A percentile compares a stretch with the other conserved stretches of the same genome.
phyloP scores from a whole-genome alignment of 75 land plant species.

The Larix kaempferi region DNA sequence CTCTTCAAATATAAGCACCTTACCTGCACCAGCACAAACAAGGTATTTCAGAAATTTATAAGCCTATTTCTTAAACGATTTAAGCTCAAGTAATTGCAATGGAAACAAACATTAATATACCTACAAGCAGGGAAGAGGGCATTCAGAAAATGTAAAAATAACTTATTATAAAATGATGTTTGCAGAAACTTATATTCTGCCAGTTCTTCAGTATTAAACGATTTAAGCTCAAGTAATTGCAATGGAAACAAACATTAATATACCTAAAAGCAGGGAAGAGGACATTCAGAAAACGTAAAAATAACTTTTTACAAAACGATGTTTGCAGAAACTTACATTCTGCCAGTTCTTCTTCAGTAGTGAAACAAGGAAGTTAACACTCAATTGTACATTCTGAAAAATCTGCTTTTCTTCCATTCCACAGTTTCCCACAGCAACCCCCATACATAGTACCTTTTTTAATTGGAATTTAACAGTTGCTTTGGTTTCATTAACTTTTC shows the following conservation, averaged over 20 bases:
- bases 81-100: neutral
- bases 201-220: slow-evolving; percentile 81
- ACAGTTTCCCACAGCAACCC: slow-evolving; percentile 76
- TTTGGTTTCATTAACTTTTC: slow-evolving; percentile 59
- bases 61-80: neutral
- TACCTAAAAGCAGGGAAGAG: neutral
- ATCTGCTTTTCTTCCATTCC: slow-evolving; percentile 83
- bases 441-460: slow-evolving; percentile 87
- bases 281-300: neutral
- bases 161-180: neutral
- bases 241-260: neutral
- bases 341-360: slow-evolving; percentile 88
- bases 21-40: slow-evolving; percentile 35
- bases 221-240: too few relatives aligned
- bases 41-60: neutral
- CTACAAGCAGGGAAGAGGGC: neutral
- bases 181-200: slow-evolving; percentile 66
- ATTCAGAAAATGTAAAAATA: neutral
- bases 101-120: neutral
- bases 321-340: slow-evolving; percentile 48
- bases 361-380: slow-evolving; percentile 81
- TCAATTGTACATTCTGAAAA: slow-evolving; percentile 79
- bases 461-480: slow-evolving; percentile 77
- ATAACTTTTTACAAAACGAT: neutral
- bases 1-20: slow-evolving; percentile 80